Evolutionary conservation across 2,329 filamentous ascomycete species (phyloP), one percentile per base, ranked within the genome.

Genomic region (Microcera coccophila): DNA sequence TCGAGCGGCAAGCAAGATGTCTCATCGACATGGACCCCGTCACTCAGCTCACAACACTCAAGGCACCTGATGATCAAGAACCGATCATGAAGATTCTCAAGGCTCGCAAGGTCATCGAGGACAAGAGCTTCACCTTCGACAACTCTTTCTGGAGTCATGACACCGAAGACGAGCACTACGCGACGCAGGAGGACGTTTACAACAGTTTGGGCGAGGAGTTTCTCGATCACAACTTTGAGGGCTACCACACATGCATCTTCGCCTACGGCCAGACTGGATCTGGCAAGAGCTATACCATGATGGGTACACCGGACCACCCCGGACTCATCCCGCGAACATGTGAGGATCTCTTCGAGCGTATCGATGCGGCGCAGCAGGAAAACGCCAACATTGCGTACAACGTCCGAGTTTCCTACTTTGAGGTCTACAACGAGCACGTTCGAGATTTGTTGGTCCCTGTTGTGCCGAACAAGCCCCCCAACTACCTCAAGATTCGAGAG

Each of bases 391-490:
- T 95, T 63, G 95, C 88, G 55, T 98, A 96, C 75, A 93, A 91
- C 58, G 93, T 98, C 52, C 86, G 93, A 50, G 93, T 97, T 20
- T 96, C 90, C 3, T 98, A 98, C 71, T 97, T 98, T 61, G 93
- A 98, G 65, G 93, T 98, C 48, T 98, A 98, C 78, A 98, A 98
- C 68, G 93, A 98, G 70, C 93, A 97, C 67, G 93, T 98, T 38
- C 87, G 93, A 45, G 93, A 98, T 62, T 73, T 98, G 26, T 79
- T 98, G 35, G 85, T 90, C 0, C 87, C 90, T 10, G 78, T 85
- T 20, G 61, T 71, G 9, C 72, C 76, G 4, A 85, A 82, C 42
- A 85, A 87, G 49, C 76, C 87, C 4, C 87, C 90, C 2, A 85
- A 94, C 62, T 96, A 97, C 64, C 85, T 98, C 58, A 96, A 96